Evolutionary conservation across 768 basidiomycete genomes (phyloP), one percentile per base, ranked within the genome.

Genomic region (Polyporus arcularius): DNA sequence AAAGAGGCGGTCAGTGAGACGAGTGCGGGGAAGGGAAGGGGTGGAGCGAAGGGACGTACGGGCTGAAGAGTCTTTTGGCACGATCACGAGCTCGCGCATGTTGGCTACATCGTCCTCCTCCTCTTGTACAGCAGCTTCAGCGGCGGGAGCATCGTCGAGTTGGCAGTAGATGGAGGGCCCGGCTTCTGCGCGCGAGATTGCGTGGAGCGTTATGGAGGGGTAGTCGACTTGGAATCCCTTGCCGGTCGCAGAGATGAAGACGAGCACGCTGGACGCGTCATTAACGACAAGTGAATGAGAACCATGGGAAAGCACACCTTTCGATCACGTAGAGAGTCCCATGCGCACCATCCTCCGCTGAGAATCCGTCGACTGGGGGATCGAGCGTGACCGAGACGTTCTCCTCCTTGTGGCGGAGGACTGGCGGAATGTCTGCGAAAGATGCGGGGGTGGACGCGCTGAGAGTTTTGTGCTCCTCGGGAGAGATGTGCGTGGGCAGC

Each of bases 161-260:
- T 99, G 97, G 71, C 95, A 97, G 74, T 98, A 98, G 70, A 98
- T 83, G 7, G 86, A 89, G 4, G 91, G 87, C 0, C 79, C 80
- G 9, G 75, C 60, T 45, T 85, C 83, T 3, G 82, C 80, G 47
- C 94, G 87, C 0, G 94, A 92, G 55, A 96, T 83, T 28, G 97
- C 97, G 68, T 99, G 97, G 2, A 99, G 83, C 1, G 94, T 96
- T 70, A 99, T 91, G 5, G 88, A 79, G 10, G 92, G 94, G 72
- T 96, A 98, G 58, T 87, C 80, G 70, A 98, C 84, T 65, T 90
- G 86, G 74, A 98, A 89, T 15, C 93, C 94, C 46, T 79, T 77
- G 15, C 86, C 86, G 1, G 85, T 78, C 11, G 82, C 68, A 3
- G 90, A 86, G 74, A 91, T 83, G 81, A 92, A 96, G 3, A 85